phyloP scores from a whole-genome alignment of 2,329 filamentous ascomycete species.

The Ophiosphaerella narmari region DNA sequence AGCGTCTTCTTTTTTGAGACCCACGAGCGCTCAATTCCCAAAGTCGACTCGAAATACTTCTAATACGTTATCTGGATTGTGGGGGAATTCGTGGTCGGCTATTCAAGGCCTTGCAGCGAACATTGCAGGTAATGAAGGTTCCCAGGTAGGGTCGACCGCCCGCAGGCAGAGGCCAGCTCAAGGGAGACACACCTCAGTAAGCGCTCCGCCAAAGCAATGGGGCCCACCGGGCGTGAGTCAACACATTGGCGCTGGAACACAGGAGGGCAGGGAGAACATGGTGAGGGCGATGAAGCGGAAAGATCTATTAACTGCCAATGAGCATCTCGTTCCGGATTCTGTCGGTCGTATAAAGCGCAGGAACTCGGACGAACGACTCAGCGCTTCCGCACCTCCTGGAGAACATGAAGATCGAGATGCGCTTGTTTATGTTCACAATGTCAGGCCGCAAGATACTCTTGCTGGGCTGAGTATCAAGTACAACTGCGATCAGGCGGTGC shows the following conservation, averaged over 20 bases:
- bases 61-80: conserved; percentile 49
- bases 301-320: conserved; percentile 52
- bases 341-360: conserved; percentile 64
- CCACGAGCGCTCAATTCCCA: conserved; percentile 26
- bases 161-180: conserved; percentile 36
- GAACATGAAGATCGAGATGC: conserved; percentile 72
- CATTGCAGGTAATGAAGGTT: conserved; percentile 50
- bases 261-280: conserved; percentile 52
- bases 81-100: conserved; percentile 55
- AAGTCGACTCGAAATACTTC: conserved; percentile 28
- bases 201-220: conserved; percentile 53
- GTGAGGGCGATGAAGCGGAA: conserved; percentile 56
- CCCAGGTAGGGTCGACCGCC: conserved; percentile 19
- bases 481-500: conserved; percentile 79
- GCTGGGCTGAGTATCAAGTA: conserved; percentile 90
- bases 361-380: conserved; percentile 66
- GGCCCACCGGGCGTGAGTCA: conserved; percentile 48
- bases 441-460: conserved; percentile 81
- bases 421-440: conserved; percentile 87
- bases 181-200: conserved; percentile 41
- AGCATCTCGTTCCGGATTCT: conserved; percentile 49
- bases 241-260: conserved; percentile 51
- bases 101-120: conserved; percentile 56
- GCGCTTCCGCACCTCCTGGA: conserved; percentile 54
- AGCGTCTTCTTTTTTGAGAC: conserved; percentile 29